Conservation (phyloP, 257 asterid genomes). For the Jacaranda mimosifolia region DNA sequence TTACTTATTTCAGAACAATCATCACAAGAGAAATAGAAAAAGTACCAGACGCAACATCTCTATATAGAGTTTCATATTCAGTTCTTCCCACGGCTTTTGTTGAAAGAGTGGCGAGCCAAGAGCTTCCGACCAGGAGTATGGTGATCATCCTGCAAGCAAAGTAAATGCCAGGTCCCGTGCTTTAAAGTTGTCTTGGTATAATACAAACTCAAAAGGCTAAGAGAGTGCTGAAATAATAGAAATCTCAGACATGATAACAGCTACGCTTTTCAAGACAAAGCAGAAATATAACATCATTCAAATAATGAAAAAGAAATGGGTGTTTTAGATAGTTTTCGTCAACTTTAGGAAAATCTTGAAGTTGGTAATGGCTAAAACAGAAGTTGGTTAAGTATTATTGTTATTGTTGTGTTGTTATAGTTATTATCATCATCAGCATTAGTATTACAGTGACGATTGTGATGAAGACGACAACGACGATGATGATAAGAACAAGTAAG, state of each 20-base stretch:
- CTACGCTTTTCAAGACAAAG: constrained; percentile 4
- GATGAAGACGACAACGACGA: not conserved
- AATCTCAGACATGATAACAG: constrained; percentile 1
- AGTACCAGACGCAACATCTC: constrained; percentile 46
- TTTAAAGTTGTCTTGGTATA: constrained; percentile 29
- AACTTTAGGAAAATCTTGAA: not conserved
- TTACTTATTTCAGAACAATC: not conserved
- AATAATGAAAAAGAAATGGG: not conserved
- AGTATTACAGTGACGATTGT: not conserved
- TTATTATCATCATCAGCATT: not conserved
- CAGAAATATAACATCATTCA: not conserved
- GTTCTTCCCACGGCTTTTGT: constrained; percentile 75
- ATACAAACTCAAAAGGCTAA: not conserved
- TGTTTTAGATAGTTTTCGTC: not conserved
- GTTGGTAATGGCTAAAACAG: not conserved
- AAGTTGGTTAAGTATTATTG: too few species aligned
- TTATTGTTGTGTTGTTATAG: not conserved
- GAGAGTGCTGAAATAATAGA: not conserved
- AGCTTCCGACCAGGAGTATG: constrained; percentile 70
- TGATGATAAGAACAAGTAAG: not conserved
- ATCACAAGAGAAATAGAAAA: constrained; percentile 32
- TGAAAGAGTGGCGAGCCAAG: constrained; percentile 78
- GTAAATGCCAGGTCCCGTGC: constrained; percentile 34
- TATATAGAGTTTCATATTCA: constrained; percentile 40
- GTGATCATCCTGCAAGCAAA: constrained; percentile 82